phyloP scores from a whole-genome alignment of 148 eudicot species.

The Camellia japonica region DNA sequence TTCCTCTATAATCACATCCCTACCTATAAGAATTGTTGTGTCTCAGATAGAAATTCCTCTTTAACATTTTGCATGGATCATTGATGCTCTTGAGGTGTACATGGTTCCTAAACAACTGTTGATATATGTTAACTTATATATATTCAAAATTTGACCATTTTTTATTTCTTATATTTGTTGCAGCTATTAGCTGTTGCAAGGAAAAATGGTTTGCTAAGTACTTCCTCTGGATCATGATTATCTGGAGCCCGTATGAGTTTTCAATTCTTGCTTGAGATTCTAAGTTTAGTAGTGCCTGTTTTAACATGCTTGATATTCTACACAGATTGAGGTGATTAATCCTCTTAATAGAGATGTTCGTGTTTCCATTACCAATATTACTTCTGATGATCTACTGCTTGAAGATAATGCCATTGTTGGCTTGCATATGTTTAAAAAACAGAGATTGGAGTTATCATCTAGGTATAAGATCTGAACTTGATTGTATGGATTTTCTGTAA shows the following conservation, averaged over 20 bases:
- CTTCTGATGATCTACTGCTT: background rate
- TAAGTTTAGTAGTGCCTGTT: background rate
- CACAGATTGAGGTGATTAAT: conserved; percentile 72
- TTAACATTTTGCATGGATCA: background rate
- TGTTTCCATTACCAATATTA: conserved; percentile 36
- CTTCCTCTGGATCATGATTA: too few relatives aligned
- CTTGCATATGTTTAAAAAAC: too few relatives aligned
- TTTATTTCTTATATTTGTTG: conserved; percentile 25
- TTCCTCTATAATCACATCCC: too few relatives aligned
- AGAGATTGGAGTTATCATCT: too few relatives aligned
- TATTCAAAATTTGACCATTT: too few relatives aligned
- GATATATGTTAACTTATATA: too few relatives aligned
- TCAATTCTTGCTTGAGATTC: background rate
- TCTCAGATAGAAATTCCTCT: background rate
- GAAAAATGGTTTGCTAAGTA: conserved; percentile 45
- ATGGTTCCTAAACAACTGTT: too few relatives aligned
- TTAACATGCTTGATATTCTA: background rate
- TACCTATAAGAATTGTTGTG: background rate
- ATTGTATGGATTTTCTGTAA: too few relatives aligned
- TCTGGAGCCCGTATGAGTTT: too few relatives aligned
- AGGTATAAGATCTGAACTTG: too few relatives aligned
- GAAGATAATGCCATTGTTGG: too few relatives aligned
- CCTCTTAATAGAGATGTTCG: conserved; percentile 63
- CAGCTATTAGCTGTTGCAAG: conserved; percentile 88
- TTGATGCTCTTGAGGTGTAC: background rate